Percentiles rank a stretch among this genome's conserved stretches.
Evolutionary conservation across 805 yeast genomes (phyloP).

Genomic region (Hanseniaspora lindneri): DNA sequence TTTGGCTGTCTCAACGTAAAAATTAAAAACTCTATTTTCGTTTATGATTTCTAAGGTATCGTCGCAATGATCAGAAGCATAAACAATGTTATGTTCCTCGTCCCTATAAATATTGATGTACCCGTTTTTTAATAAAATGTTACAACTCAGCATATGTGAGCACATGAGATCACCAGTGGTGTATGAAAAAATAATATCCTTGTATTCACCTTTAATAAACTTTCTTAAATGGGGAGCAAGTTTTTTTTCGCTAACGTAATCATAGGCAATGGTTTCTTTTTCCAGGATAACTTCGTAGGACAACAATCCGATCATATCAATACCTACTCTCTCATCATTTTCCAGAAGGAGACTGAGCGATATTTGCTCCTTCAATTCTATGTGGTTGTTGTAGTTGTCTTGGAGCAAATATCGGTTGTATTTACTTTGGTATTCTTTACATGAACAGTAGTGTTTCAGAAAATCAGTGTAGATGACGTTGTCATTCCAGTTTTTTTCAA

Average conservation of each 20-base stretch:
- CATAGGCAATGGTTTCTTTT: background rate
- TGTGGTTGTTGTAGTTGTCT: constrained; percentile 2
- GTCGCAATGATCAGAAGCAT: background rate
- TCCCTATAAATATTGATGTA: constrained; percentile 2
- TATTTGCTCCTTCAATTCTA: constrained; percentile 4
- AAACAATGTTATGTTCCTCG: background rate
- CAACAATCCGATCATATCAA: constrained; percentile 10
- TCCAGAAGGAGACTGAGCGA: constrained; percentile 5
- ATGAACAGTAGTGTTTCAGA: constrained; percentile 28
- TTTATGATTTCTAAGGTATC: background rate
- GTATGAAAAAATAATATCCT: background rate
- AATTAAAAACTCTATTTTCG: constrained; percentile 18
- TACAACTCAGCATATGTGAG: constrained; percentile 27
- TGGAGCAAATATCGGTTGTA: constrained; percentile 4
- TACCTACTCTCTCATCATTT: constrained; percentile 3
- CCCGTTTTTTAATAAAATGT: constrained; percentile 11
- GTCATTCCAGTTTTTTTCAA: constrained; percentile 15
- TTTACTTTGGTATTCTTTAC: constrained; percentile 22
- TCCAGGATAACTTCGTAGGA: background rate
- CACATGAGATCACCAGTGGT: constrained; percentile 23
- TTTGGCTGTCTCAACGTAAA: constrained; percentile 20
- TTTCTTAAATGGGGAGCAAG: background rate
- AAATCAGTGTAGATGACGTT: constrained; percentile 25
- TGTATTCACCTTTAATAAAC: background rate
- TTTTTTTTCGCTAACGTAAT: background rate